Evolutionary conservation across 2,329 filamentous ascomycete genomes (phyloP), one percentile per base, ranked within the genome.

Genomic region (Diaporthe eres): DNA sequence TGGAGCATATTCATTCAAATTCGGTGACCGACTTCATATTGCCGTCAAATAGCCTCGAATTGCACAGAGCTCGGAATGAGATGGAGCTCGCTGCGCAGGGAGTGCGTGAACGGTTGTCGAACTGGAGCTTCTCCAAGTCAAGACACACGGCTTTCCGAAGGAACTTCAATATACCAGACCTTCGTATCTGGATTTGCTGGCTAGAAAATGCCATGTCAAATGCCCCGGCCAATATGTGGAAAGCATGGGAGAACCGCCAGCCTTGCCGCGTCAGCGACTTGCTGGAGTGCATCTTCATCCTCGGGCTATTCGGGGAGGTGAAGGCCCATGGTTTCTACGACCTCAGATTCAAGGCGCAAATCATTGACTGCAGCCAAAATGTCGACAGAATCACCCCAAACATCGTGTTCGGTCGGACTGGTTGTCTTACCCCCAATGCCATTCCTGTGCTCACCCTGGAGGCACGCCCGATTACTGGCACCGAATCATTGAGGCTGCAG

Each of bases 341-440:
- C 79, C 87, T 84, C 15, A 74, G 61, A 5, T 84, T 80, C 80
- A 87, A 90, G 81, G 80, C 83, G 17, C 81, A 84, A 17, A 82
- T 90, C 49, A 87, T 91, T 78, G 92, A 96, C 76, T 84, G 94
- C 0, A 94, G 92, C 8, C 94, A 96, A 80, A 95, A 95, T 71
- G 87, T 95, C 12, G 92, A 95, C 79, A 87, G 93, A 19, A 87
- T 88, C 15, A 49, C 72, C 55, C 58, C 57, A 17, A 82, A 77
- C 2, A 82, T 82, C 0, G 82, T 84, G 0, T 87, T 89, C 55
- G 94, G 94, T 0, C 86, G 94, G 8, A 85, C 90, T 2, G 88
- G 90, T 0, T 96, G 94, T 80, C 85, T 95, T 13, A 95, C 94
- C 0, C 94, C 94, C 0, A 85, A 81, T 8, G 93, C 92, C 0